A percentile compares a stretch with the other conserved stretches of the same genome.
Evolutionary conservation across 129 eudicot genomes (phyloP).

Genomic region (Escallonia rubra): DNA sequence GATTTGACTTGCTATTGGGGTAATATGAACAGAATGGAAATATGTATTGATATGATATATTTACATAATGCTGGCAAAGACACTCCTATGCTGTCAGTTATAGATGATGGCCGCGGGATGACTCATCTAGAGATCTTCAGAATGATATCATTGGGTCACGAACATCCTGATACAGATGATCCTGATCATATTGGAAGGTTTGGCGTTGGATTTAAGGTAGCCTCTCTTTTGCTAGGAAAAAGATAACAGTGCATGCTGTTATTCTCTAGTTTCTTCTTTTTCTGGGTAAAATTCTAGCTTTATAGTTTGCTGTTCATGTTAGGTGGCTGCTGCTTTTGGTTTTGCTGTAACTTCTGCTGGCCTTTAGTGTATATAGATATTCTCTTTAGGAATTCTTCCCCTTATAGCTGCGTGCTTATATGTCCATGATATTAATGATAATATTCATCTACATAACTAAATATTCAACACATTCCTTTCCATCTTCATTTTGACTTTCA

Average conservation of each 20-base stretch:
- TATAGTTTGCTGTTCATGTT: too few species aligned
- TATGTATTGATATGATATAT: conserved; percentile 42
- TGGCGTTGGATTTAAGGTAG: conserved; percentile 80
- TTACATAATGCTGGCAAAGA: conserved; percentile 35
- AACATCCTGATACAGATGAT: conserved; percentile 45
- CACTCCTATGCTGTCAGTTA: conserved; percentile 63
- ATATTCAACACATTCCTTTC: too few species aligned
- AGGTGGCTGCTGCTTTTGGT: neutral
- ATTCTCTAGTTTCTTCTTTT: neutral
- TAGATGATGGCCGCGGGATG: conserved; percentile 81
- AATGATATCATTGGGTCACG: conserved; percentile 71
- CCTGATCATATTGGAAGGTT: conserved; percentile 58
- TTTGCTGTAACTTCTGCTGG: neutral
- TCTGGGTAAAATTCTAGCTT: neutral
- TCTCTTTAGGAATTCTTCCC: too few species aligned
- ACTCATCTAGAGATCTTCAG: conserved; percentile 50
- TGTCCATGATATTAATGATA: too few species aligned
- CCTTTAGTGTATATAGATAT: too few species aligned
- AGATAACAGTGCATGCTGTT: neutral
- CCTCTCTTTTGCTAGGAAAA: neutral
- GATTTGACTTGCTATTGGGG: conserved; percentile 11
- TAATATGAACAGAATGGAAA: conserved; percentile 38
- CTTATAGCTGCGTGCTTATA: too few species aligned
- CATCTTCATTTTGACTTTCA: too few species aligned
- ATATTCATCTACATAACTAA: too few species aligned